Percentiles rank a stretch among this genome's conserved stretches.
These are phyloP conservation scores for Ormosia semicastrata DNA, from an alignment of 306 rosid genomes.

Conservation along the genomic window DNA sequence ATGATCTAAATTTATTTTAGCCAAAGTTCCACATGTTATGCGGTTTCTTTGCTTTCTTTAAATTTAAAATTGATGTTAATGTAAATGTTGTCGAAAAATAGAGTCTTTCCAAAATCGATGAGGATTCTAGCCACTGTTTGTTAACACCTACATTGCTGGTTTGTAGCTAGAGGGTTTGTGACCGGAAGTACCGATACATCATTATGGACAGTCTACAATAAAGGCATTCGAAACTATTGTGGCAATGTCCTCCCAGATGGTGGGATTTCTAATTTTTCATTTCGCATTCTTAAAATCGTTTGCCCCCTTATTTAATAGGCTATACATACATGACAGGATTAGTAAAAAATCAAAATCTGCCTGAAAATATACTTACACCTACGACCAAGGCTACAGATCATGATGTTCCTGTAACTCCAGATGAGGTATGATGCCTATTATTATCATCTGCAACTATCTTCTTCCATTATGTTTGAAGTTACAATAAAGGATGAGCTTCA, in stretches of 20 bases:
- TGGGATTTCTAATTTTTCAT: slow-evolving; percentile 22
- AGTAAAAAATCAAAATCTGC: slow-evolving; percentile 83
- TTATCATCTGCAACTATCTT: background rate
- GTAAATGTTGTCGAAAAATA: background rate
- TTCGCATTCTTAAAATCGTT: background rate
- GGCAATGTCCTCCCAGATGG: slow-evolving; percentile 87
- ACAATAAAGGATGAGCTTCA: background rate
- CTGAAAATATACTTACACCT: slow-evolving; percentile 81
- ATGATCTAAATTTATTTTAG: background rate
- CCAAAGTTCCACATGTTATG: background rate
- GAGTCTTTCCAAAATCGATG: background rate
- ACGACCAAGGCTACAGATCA: slow-evolving; percentile 95
- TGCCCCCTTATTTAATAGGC: slow-evolving; percentile 9
- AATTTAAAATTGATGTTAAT: background rate
- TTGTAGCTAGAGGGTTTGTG: slow-evolving; percentile 86
- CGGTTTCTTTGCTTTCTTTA: background rate
- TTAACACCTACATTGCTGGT: slow-evolving; percentile 24
- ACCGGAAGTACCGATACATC: slow-evolving; percentile 99
- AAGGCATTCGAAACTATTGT: slow-evolving; percentile 78
- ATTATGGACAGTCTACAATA: slow-evolving; percentile 88
- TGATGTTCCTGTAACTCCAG: slow-evolving; percentile 88
- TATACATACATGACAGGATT: slow-evolving; percentile 49
- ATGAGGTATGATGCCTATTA: slow-evolving; percentile 59
- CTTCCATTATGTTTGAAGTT: background rate
- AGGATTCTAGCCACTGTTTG: background rate